Evolutionary conservation across 73 alveolate species (phyloP), one percentile per base, ranked within the genome.

Genomic region (Tetrahymena borealis): DNA sequence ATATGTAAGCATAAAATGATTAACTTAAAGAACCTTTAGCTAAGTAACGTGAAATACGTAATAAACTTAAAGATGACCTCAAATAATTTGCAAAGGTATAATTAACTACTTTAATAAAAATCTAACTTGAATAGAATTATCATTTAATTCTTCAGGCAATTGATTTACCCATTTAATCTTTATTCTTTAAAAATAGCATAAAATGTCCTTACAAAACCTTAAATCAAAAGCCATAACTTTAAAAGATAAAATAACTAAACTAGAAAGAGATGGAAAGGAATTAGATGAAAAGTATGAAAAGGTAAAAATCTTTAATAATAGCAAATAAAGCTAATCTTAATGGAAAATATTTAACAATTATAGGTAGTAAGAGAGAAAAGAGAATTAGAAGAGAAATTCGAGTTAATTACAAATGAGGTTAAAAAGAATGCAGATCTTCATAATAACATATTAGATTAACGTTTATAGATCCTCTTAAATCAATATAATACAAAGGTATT

Each of bases 141-240:
- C 79, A 41, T 94, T 95, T 7, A 94, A 95, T 6, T 94, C 96
- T 33, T n/a, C n/a, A n/a, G n/a, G n/a, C n/a, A n/a, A n/a, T n/a
- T n/a, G n/a, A n/a, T n/a, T n/a, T n/a, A n/a, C 28, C 38, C 6
- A 60, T 15, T 18, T 1, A 24, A 60, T 0, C 38, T 3, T 20
- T 20, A 6, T 2, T 60, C 11, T 60, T 8, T 91, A 43, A 40
- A 94, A 91, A 38, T 93, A 96, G 94, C 97, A 97, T 90, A 91
- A 93, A 91, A 96, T 97, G 97, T 94, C 98, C 1, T 96, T 97
- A 0, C 38, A 94, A 13, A 97, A 97, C 90, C 96, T 97, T 20
- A 91, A 95, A 90, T 96, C 98, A 12, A 93, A 95, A 39, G 92
- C 91, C 10, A 90, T 39, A 11, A 97, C 96, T 8, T 94, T 97